Evolutionary conservation across 192 early-diverging fungal genomes (phyloP).

Genomic region (Backusella morwellensis): DNA sequence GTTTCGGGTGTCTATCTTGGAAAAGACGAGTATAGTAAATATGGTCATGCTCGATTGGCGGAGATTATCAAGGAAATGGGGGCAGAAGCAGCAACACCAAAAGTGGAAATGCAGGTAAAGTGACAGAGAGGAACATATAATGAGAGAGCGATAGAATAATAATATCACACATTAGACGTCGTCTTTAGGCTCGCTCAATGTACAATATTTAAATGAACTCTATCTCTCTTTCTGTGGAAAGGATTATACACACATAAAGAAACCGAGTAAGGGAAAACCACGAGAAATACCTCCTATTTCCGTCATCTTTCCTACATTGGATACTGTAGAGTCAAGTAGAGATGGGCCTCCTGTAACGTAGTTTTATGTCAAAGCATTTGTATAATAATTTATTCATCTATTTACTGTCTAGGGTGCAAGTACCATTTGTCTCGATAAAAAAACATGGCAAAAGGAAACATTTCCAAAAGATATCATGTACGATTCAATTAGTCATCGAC

Average conservation of each 20-base stretch:
- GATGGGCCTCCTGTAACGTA: conserved; percentile 25
- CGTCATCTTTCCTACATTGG: conserved; percentile 42
- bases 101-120: conserved; percentile 47
- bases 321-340: conserved; percentile 34
- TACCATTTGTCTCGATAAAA: conserved; percentile 33
- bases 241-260: conserved; percentile 7
- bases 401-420: conserved; percentile 25
- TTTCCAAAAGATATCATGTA: conserved; percentile 36
- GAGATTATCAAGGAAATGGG: conserved; percentile 33
- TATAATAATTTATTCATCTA: background rate
- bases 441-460: conserved; percentile 26
- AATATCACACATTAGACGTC: conserved; percentile 36
- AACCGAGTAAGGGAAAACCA: background rate
- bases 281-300: conserved; percentile 31
- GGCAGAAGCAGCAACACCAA: conserved; percentile 14
- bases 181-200: conserved; percentile 40
- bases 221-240: conserved; percentile 41
- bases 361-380: background rate
- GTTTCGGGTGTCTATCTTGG: conserved; percentile 44
- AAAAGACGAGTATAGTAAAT: conserved; percentile 32
- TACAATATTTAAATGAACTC: conserved; percentile 37
- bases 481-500: conserved; percentile 30
- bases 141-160: background rate
- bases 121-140: background rate
- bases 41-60: conserved; percentile 48